Evolutionary conservation across 768 basidiomycete genomes (phyloP), one percentile per base, ranked within the genome.

Genomic region (Leccinum rimulosum): DNA sequence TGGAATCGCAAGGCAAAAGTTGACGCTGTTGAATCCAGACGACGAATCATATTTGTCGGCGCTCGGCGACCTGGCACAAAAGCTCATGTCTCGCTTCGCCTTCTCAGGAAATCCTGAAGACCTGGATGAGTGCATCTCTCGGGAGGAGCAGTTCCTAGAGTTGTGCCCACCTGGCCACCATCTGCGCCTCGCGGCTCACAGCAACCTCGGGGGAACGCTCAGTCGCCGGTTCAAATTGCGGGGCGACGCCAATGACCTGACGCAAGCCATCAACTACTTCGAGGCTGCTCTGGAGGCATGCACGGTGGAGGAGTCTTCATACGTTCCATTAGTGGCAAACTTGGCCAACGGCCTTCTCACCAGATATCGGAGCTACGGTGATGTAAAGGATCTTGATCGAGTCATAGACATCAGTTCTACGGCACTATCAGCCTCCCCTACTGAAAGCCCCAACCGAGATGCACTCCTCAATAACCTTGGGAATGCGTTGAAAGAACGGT

Each of bases 101-200:
- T 63, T 36, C n/a, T 60, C 56, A 5, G 56, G 71, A 45, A 60
- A 70, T 30, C 50, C 57, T 14, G 43, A 54, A 6, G 72, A 74
- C 49, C 59, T 76, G 22, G 59, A 69, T 19, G 66, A 71, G 47
- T 64, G 66, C 15, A 59, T 77, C 49, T 25, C 51, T 6, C 40
- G 54, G 15, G 52, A 35, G 30, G 58, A 59, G 57, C 58, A 61
- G 31, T 54, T 66, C 33, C 64, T 73, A 7, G 52, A 61, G n/a
- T 38, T 70, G 19, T 63, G 64, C 15, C 62, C 66, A 19, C 57
- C 68, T 28, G 67, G 59, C 4, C 66, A 71, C 53, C 47, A 60
- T 25, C 55, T 56, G 35, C 64, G 61, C 22, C 58, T 68, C 12
- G 6, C 33, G 1, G 54, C 40, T 17, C 45, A 72, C 6, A 57